Evolutionary conservation across 371 early-diverging fungal species (phyloP), one percentile per base, ranked within the genome.

Genomic region (Saksenaea oblongispora): DNA sequence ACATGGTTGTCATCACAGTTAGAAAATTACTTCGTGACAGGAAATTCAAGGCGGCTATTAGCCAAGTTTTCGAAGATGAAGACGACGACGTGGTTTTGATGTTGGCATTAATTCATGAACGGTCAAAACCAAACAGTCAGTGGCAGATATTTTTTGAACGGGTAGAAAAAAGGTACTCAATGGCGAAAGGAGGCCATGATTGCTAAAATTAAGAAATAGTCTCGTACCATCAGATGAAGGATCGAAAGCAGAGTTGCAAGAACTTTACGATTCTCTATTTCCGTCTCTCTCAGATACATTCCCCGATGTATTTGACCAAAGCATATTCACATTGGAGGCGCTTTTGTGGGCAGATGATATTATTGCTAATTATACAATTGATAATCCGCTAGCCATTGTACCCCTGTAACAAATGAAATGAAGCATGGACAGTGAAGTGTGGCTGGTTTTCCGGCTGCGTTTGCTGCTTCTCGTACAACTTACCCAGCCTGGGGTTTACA

Each of bases 81-180:
- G 83, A 84, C 14, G 72, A 69, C 26, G 86, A 84, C 58, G 68
- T 81, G 5, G 65, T 81, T 10, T 54, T 84, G 64, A 81, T 83
- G 63, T 60, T 81, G 13, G 65, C 66, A 42, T 61, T 85, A 41
- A 71, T 85, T 2, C 62, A 69, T 17, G 77, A 82, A 59, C 66
- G 69, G 9, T 60, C 66, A 2, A 68, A 74, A 2, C 26, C 51
- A 10, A 58, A 69, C 5, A 73, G 69, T 59, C 54, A 59, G 58
- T 80, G 65, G 70, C 73, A 62, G 26, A 13, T 28, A n/a, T 69
- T 70, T 64, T 80, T 75, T 34, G 65, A 70, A 27, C 57, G 47
- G 31, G 58, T 54, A 3, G 47, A 58, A 41, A 34, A 44, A 26
- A 71, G 68, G 70, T 73, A 75, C 51, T 22, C 42, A 34, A 34